Evolutionary conservation across 2,329 filamentous ascomycete species (phyloP).

Genomic region (Hypoxylon sp.): DNA sequence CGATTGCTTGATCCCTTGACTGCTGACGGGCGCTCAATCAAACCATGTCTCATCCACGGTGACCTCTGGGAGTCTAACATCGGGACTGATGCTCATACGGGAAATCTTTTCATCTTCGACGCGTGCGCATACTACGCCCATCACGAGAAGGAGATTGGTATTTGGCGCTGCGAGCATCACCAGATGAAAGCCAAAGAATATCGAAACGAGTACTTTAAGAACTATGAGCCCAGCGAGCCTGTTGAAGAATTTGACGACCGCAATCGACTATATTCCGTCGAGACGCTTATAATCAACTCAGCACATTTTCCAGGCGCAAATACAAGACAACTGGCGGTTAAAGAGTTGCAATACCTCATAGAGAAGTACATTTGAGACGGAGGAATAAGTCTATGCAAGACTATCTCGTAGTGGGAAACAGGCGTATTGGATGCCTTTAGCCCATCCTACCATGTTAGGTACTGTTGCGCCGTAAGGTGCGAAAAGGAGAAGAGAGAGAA

Average conservation of each 20-base stretch:
- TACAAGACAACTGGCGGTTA: slow-evolving; percentile 4
- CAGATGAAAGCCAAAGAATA: slow-evolving; percentile 43
- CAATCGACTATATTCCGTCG: slow-evolving; percentile 46
- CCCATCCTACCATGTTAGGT: too few relatives aligned
- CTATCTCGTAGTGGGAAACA: too few relatives aligned
- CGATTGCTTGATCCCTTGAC: slow-evolving; percentile 38
- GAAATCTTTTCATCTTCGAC: slow-evolving; percentile 42
- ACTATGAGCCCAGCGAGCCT: slow-evolving; percentile 46
- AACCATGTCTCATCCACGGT: slow-evolving; percentile 44
- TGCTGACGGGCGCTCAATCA: slow-evolving; percentile 34
- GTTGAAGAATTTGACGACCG: slow-evolving; percentile 48
- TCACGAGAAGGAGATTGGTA: slow-evolving; percentile 45
- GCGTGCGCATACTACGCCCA: slow-evolving; percentile 46
- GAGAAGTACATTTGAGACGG: neutral
- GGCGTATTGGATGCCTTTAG: too few relatives aligned
- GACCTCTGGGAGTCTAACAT: slow-evolving; percentile 48
- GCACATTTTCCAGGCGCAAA: slow-evolving; percentile 35
- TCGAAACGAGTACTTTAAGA: slow-evolving; percentile 43
- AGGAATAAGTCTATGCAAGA: too few relatives aligned
- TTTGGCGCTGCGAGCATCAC: slow-evolving; percentile 40
- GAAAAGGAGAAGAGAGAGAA: too few relatives aligned
- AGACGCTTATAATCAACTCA: slow-evolving; percentile 47
- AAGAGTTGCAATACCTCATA: slow-evolving; percentile 8
- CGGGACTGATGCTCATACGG: slow-evolving; percentile 39
- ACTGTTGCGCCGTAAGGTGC: too few relatives aligned